phyloP scores from a whole-genome alignment of 2,329 filamentous ascomycete species.

The Pseudogymnoascus verrucosus region DNA sequence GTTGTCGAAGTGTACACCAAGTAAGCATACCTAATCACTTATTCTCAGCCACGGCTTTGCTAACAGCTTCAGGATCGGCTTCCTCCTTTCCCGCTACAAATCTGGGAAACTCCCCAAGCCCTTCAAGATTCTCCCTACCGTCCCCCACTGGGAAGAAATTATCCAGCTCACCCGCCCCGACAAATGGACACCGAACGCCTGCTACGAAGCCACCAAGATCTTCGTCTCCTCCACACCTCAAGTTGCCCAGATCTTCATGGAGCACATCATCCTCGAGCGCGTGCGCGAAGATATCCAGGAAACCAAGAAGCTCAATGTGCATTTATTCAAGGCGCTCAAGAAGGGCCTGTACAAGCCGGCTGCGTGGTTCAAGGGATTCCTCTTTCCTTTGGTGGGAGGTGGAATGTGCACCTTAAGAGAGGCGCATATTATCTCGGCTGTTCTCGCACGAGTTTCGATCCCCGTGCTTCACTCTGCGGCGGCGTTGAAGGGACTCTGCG shows the following conservation, averaged over 20 bases:
- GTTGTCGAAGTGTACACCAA: slow-evolving; percentile 92
- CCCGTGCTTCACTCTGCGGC: slow-evolving; percentile 89
- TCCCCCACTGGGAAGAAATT: slow-evolving; percentile 87
- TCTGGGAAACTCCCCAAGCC: slow-evolving; percentile 95
- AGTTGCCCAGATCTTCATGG: slow-evolving; percentile 76
- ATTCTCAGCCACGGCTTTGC: slow-evolving; percentile 11
- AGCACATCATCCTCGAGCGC: slow-evolving; percentile 76
- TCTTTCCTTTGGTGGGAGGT: slow-evolving; percentile 80
- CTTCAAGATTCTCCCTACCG: slow-evolving; percentile 90
- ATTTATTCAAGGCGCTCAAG: slow-evolving; percentile 89
- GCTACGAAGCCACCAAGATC: slow-evolving; percentile 83
- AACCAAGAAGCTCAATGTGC: slow-evolving; percentile 89
- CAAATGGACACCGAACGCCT: slow-evolving; percentile 65
- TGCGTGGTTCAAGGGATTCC: slow-evolving; percentile 92
- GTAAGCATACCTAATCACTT: slow-evolving; percentile 34
- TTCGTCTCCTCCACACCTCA: slow-evolving; percentile 80
- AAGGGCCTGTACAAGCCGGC: slow-evolving; percentile 89
- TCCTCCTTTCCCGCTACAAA: slow-evolving; percentile 87
- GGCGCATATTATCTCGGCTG: slow-evolving; percentile 82
- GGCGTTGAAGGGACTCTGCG: slow-evolving; percentile 83
- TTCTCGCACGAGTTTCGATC: slow-evolving; percentile 75
- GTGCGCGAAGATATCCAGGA: slow-evolving; percentile 94
- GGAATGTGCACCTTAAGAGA: slow-evolving; percentile 89
- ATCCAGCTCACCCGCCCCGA: slow-evolving; percentile 78
- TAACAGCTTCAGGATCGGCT: slow-evolving; percentile 55